Percentiles rank a stretch among this genome's conserved stretches.
These are phyloP conservation scores for Pseudogymnoascus pannorum DNA, from an alignment of 2,329 filamentous ascomycete genomes.

Conservation along the genomic window DNA sequence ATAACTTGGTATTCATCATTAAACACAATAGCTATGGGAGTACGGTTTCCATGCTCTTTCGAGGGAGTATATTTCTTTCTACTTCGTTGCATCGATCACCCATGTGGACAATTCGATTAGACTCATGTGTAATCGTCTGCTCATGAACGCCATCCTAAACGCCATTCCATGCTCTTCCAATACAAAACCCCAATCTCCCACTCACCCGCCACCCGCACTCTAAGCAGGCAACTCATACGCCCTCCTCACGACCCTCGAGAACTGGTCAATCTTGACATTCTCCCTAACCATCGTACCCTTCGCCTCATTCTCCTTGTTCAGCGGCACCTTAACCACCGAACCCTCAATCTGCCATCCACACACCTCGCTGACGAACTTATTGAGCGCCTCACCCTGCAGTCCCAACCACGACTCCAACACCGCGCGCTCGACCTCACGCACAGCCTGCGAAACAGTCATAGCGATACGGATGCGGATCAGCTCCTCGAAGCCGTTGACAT, in stretches of 20 bases:
- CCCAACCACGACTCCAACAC: slow-evolving; percentile 72
- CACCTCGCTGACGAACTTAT: slow-evolving; percentile 76
- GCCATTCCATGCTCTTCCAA: slow-evolving; percentile 7
- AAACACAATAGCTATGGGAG: neutral
- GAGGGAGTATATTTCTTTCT: slow-evolving; percentile 7
- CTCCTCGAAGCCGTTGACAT: slow-evolving; percentile 93
- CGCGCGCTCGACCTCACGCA: slow-evolving; percentile 61
- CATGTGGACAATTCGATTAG: slow-evolving; percentile 2
- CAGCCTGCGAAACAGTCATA: slow-evolving; percentile 73
- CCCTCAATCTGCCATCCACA: slow-evolving; percentile 75
- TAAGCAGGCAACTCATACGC: slow-evolving; percentile 77
- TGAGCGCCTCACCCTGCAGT: slow-evolving; percentile 57
- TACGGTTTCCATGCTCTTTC: slow-evolving; percentile 7
- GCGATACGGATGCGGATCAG: slow-evolving; percentile 85
- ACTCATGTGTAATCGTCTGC: slow-evolving; percentile 6
- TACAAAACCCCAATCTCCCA: slow-evolving; percentile 4
- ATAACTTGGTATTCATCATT: slow-evolving; percentile 4
- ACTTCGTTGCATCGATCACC: slow-evolving; percentile 8
- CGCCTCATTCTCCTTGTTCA: slow-evolving; percentile 96
- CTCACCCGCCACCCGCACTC: neutral
- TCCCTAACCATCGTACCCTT: slow-evolving; percentile 93
- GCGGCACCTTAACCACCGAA: slow-evolving; percentile 64
- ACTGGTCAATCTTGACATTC: slow-evolving; percentile 87
- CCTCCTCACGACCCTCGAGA: slow-evolving; percentile 69
- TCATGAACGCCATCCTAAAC: slow-evolving; percentile 7